phyloP scores from a whole-genome alignment of 139 green algal genomes.

The Closterium sp. region DNA sequence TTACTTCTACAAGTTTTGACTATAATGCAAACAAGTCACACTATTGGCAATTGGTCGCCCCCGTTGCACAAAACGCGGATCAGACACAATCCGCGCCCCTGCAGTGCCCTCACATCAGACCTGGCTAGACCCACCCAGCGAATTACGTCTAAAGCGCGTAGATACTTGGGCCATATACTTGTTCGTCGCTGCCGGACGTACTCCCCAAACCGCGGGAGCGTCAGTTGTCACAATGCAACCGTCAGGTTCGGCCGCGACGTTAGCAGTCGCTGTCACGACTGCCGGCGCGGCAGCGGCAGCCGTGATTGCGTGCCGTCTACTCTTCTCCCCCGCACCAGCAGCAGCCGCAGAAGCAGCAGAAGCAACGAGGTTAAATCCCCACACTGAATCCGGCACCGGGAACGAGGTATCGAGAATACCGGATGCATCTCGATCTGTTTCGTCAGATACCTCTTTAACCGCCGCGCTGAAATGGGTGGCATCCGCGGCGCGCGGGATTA shows the following conservation, averaged over 20 bases:
- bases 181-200: too few species aligned
- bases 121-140: too few species aligned
- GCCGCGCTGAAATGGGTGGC: neutral
- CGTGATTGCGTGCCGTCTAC: neutral
- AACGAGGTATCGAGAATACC: neutral
- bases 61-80: too few species aligned
- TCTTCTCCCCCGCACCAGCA: neutral
- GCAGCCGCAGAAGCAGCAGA: neutral
- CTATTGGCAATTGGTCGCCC: too few species aligned
- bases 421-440: too few species aligned
- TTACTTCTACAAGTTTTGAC: too few species aligned
- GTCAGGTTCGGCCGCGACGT: neutral
- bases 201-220: too few species aligned
- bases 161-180: too few species aligned
- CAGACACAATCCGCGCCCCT: too few species aligned
- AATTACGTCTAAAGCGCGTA: too few species aligned
- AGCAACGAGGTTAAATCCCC: neutral
- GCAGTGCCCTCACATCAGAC: too few species aligned
- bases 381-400: neutral
- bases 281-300: neutral
- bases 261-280: neutral
- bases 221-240: neutral
- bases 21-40: too few species aligned
- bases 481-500: neutral
- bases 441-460: neutral